Conservation (phyloP, 2,329 filamentous ascomycete genomes). For the Sporothrix brunneoviolacea region DNA sequence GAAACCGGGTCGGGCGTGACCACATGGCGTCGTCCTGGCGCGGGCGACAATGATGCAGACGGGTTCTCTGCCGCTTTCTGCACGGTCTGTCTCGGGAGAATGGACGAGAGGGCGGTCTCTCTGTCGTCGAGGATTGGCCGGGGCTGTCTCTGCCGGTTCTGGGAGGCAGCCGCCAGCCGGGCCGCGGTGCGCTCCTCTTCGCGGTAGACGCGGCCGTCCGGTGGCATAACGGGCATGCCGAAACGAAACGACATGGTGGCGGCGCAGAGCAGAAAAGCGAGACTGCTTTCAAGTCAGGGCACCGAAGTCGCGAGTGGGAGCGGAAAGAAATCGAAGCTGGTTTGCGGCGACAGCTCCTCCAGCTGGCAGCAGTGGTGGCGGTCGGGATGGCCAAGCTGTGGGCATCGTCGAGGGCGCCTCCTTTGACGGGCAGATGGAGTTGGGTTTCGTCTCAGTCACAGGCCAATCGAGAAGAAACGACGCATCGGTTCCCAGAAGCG, state of each 20-base stretch:
- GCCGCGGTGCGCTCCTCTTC: conserved; percentile 9
- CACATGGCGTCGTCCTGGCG: conserved; percentile 35
- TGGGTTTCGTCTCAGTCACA: too few species aligned
- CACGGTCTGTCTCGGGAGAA: background rate
- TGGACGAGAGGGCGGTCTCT: conserved; percentile 4
- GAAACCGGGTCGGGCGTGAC: conserved; percentile 55
- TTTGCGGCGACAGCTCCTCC: background rate
- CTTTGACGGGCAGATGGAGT: background rate
- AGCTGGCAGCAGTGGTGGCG: background rate
- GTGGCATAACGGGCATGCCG: conserved; percentile 1
- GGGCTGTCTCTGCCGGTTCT: background rate
- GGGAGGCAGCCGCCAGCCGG: conserved; percentile 1
- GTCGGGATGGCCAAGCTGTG: background rate
- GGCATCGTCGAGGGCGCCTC: background rate
- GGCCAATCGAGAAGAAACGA: too few species aligned
- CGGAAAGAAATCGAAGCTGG: too few species aligned
- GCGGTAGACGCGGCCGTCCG: conserved; percentile 5
- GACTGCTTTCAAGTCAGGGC: too few species aligned
- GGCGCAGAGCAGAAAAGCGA: too few species aligned
- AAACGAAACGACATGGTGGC: conserved; percentile 11
- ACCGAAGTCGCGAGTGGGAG: too few species aligned
- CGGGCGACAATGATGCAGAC: background rate
- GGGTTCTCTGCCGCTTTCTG: background rate
- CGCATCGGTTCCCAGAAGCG: too few species aligned
- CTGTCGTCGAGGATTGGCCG: background rate